Evolutionary conservation across 2,329 filamentous ascomycete species (phyloP).

Genomic region (Mariannaea elegans): DNA sequence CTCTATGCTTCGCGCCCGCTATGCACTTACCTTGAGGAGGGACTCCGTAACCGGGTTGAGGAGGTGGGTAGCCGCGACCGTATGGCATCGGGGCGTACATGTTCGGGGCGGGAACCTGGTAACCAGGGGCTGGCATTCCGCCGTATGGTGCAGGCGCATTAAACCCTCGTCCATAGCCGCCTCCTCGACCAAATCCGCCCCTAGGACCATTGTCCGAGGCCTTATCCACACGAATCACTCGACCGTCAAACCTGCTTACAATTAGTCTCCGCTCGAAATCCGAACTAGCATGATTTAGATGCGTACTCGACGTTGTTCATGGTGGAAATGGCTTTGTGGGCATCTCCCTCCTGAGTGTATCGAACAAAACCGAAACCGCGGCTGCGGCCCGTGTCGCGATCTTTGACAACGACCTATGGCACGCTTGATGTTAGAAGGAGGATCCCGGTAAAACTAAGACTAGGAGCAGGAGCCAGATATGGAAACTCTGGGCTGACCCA

Average conservation of each 20-base stretch:
- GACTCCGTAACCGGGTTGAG: slow-evolving; percentile 47
- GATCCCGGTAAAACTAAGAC: slow-evolving; percentile 4
- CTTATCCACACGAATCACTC: slow-evolving; percentile 94
- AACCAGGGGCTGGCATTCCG: slow-evolving; percentile 48
- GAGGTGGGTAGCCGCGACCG: slow-evolving; percentile 49
- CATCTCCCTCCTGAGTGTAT: slow-evolving; percentile 79
- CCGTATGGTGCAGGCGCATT: slow-evolving; percentile 51
- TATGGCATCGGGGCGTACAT: slow-evolving; percentile 50
- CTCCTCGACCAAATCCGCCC: slow-evolving; percentile 51
- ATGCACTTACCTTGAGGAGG: slow-evolving; percentile 52
- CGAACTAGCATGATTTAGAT: slow-evolving; percentile 24
- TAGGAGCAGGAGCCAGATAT: neutral
- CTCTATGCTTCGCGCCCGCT: neutral
- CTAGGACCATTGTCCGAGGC: slow-evolving; percentile 82
- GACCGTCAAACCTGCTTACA: slow-evolving; percentile 68
- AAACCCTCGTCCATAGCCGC: slow-evolving; percentile 53
- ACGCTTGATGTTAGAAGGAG: slow-evolving; percentile 30
- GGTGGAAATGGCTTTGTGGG: slow-evolving; percentile 76
- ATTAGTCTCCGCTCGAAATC: slow-evolving; percentile 22
- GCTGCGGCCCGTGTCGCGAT: slow-evolving; percentile 95
- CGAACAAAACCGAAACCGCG: slow-evolving; percentile 98
- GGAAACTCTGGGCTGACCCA: slow-evolving; percentile 16
- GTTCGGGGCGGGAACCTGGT: slow-evolving; percentile 45
- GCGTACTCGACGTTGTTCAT: slow-evolving; percentile 94
- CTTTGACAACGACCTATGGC: slow-evolving; percentile 90